These are phyloP conservation scores for Psidium guajava DNA, from an alignment of 345 rosid species.

Conservation along the genomic window DNA sequence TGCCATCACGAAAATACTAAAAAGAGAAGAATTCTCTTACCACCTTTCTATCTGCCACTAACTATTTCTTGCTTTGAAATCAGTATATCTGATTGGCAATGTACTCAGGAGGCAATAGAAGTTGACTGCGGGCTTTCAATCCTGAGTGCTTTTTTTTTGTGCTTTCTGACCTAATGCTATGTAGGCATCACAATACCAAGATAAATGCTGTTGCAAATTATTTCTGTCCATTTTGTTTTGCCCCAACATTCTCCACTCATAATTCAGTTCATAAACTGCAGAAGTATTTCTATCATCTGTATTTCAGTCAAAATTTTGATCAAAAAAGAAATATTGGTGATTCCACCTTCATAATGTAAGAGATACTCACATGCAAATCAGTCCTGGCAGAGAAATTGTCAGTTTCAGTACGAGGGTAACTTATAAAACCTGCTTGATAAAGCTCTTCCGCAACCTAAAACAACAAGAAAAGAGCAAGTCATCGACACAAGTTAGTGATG, in stretches of 20 bases:
- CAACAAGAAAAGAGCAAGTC: background rate
- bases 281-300: background rate
- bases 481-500: background rate
- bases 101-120: background rate
- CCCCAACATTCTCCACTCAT: background rate
- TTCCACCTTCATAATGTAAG: background rate
- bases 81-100: background rate
- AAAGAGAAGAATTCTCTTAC: background rate
- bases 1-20: background rate
- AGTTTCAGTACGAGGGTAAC: slow-evolving; percentile 99
- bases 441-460: slow-evolving; percentile 93
- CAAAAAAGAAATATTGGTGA: slow-evolving; percentile 3
- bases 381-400: slow-evolving; percentile 80
- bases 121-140: background rate
- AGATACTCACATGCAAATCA: slow-evolving; percentile 76
- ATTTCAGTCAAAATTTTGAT: background rate
- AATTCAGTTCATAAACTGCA: background rate
- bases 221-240: background rate
- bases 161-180: background rate
- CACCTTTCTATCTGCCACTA: background rate
- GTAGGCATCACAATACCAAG: background rate
- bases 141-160: background rate
- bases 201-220: background rate
- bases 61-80: background rate
- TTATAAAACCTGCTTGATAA: slow-evolving; percentile 91